Percentiles rank a stretch among this genome's conserved stretches.
Conservation (phyloP, 164 flowering plant genomes). For the Chimonanthus salicifolius region DNA sequence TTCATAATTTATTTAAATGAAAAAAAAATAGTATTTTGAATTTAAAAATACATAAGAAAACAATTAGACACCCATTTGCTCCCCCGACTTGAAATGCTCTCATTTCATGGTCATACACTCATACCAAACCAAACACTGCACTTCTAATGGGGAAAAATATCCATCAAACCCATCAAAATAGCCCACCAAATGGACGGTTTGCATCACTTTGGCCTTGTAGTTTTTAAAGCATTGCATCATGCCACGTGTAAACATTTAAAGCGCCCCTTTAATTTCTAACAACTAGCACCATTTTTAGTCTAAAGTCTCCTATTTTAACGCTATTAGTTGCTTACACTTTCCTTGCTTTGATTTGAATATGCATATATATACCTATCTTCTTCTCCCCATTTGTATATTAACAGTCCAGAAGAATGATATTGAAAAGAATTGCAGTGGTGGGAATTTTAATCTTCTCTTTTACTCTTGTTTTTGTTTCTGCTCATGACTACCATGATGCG, state of each 20-base stretch:
- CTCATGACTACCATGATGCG: conserved; percentile 60
- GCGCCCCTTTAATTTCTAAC: background rate
- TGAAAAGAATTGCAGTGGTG: background rate
- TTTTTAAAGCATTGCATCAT: background rate
- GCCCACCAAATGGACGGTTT: background rate
- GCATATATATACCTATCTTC: background rate
- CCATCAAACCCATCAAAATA: too few relatives aligned
- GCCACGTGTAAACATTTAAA: background rate
- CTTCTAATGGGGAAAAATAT: too few relatives aligned
- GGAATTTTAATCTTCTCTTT: background rate
- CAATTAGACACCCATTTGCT: too few relatives aligned
- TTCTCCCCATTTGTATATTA: too few relatives aligned
- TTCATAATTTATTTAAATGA: too few relatives aligned
- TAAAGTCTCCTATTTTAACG: background rate
- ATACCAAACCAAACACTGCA: too few relatives aligned
- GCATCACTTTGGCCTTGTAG: background rate
- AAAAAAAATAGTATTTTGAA: too few relatives aligned
- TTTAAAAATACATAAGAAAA: too few relatives aligned
- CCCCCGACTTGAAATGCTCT: too few relatives aligned
- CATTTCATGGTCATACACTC: too few relatives aligned
- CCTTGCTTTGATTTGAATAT: background rate
- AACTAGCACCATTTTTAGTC: background rate
- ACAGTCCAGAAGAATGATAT: background rate
- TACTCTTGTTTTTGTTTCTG: conserved; percentile 5
- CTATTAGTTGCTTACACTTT: background rate